These are phyloP conservation scores for Scheffersomyces cryptocercus DNA, from an alignment of 1,139 yeast species.

Conservation along the genomic window DNA sequence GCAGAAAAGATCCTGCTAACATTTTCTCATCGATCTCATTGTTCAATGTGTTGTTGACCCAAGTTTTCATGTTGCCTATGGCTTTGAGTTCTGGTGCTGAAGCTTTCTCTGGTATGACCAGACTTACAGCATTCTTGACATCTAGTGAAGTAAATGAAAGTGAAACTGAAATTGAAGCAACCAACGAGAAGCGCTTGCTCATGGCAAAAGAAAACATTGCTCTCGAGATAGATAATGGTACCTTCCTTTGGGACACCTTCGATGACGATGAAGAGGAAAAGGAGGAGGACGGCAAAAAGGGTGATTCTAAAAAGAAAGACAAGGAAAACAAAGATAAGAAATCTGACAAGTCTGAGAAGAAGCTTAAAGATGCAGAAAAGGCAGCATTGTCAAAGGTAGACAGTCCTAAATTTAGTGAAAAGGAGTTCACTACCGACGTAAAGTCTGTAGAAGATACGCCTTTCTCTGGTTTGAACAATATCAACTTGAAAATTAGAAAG, in stretches of 20 bases:
- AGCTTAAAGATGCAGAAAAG: conserved; percentile 7
- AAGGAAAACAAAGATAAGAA: conserved; percentile 7
- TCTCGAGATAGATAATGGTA: conserved; percentile 25
- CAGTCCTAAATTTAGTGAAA: conserved; percentile 6
- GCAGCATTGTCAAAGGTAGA: conserved; percentile 8
- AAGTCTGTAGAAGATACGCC: conserved; percentile 8
- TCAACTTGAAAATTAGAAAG: conserved; percentile 44
- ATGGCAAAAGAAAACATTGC: conserved; percentile 24
- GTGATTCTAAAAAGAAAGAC: conserved; percentile 2
- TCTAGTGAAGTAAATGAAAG: conserved; percentile 20
- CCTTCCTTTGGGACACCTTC: conserved; percentile 42
- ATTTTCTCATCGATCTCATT: conserved; percentile 17
- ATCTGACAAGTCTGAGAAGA: conserved; percentile 2
- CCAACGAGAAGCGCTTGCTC: conserved; percentile 7
- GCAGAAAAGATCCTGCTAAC: conserved; percentile 12
- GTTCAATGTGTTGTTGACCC: conserved; percentile 12
- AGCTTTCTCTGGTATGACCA: conserved; percentile 11
- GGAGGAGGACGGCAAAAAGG: conserved; percentile 12
- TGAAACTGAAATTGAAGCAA: conserved; percentile 9
- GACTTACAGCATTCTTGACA: conserved; percentile 25
- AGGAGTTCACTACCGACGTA: conserved; percentile 3
- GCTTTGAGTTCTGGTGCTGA: conserved; percentile 13
- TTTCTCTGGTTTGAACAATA: conserved; percentile 25
- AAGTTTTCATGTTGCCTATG: conserved; percentile 13
- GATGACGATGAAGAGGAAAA: conserved; percentile 22